These are phyloP conservation scores for Blumeria hordei DNA, from an alignment of 2,329 filamentous ascomycete species.

Conservation along the genomic window DNA sequence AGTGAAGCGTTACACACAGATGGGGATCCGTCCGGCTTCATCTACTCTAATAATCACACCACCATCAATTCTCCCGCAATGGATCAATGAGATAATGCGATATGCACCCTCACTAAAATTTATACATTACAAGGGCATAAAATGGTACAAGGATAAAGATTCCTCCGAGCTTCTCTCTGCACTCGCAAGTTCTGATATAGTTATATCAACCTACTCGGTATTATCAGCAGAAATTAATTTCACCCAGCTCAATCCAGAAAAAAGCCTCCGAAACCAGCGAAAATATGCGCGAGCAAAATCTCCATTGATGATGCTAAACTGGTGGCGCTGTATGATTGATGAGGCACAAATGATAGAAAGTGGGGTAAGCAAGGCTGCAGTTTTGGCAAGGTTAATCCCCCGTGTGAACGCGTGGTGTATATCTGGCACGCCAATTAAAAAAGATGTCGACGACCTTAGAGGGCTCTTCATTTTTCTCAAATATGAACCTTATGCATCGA, in stretches of 20 bases:
- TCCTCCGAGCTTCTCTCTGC: conserved; percentile 18
- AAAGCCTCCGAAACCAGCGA: conserved; percentile 35
- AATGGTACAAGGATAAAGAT: conserved; percentile 12
- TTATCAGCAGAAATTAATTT: conserved; percentile 65
- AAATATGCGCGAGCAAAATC: conserved; percentile 43
- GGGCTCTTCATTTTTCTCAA: conserved; percentile 62
- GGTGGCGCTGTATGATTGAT: conserved; percentile 65
- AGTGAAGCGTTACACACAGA: conserved; percentile 19
- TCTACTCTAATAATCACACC: conserved; percentile 40
- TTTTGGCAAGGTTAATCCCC: conserved; percentile 56
- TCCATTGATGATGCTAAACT: conserved; percentile 52
- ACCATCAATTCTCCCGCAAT: conserved; percentile 30
- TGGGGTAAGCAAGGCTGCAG: conserved; percentile 62
- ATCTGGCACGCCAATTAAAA: conserved; percentile 71
- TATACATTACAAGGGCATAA: conserved; percentile 28
- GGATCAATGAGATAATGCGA: conserved; percentile 31
- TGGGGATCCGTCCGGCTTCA: conserved; percentile 22
- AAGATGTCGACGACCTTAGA: conserved; percentile 52
- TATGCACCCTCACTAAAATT: conserved; percentile 34
- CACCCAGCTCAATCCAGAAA: conserved; percentile 42
- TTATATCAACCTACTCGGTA: conserved; percentile 42
- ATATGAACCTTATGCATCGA: conserved; percentile 50
- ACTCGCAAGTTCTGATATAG: conserved; percentile 29
- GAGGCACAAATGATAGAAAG: conserved; percentile 88
- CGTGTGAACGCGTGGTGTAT: conserved; percentile 78